Evolutionary conservation across 768 basidiomycete genomes (phyloP), one percentile per base, ranked within the genome.

Genomic region (Calocybe cyanea): DNA sequence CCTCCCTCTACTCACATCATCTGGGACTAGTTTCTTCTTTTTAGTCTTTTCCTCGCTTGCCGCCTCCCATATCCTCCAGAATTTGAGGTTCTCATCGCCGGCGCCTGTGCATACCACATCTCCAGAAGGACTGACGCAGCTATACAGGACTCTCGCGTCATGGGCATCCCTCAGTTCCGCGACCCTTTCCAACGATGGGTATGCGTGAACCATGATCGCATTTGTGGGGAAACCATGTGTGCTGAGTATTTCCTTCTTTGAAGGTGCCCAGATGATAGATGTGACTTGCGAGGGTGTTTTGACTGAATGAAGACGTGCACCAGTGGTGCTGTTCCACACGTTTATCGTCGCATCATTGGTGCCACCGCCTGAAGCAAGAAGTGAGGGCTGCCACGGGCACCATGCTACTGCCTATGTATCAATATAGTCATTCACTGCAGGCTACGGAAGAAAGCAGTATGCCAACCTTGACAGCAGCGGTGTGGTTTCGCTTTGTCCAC

Each of bases 211-310:
- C 77, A 87, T 82, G 61, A 92, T 67, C 11, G 81, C 77, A 62
- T 92, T 90, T 17, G 85, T 89, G 2, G 96, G 95, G 65, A 90
- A 95, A 0, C 96, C 95, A 59, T 98, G 96, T 0, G 95, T 96
- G 20, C 85, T 87, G 14, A 96, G 62, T 49, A 98, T 69, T 60
- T 99, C 96, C 58, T 95, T 95, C 46, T 81, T 75, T 62, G 93
- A 85, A 4, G 84, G 81, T 0, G 90, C 81, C 78, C 87, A 99
- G 47, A 88, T 81, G 30, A 98, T 71, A 0, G 90, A 92, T 1
- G 94, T 95, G 45, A 98, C 85, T 66, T 98, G 96, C 2, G 92
- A 85, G 0, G 89, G 83, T 0, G 93, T 95, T 34, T 83, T 79
- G 40, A 92, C 72, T 1, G 90, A 85, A 57, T 96, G 90, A 39